Base-by-base conservation (phyloP, 2,329 filamentous ascomycete species). In the Talaromyces sp. region DNA sequence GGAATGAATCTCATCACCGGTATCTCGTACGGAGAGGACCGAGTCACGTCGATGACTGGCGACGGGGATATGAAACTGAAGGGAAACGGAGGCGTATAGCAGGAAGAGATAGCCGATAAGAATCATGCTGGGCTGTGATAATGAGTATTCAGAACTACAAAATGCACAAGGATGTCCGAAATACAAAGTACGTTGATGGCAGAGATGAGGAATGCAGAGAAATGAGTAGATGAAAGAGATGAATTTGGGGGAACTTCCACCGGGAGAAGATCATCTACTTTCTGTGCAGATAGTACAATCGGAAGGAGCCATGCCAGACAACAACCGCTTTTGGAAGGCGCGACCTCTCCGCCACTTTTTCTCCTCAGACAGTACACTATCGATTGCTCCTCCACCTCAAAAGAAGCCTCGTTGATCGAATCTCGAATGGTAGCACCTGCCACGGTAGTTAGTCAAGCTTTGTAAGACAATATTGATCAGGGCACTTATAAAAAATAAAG, bases 401-500 rank as follows among this genome's bases (percentile, higher is more conserved):
- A 22, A 3, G 4, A 13, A 14, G n/a, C 27, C 33, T 56, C 52
- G 31, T 11, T 56, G 33, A 22, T 37, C 19, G 6, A 11, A 24
- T 3, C 33, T 22, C 19, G 33, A 13, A 22, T 13, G 33, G 14
- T 8, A 39, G 33, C 16, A 35, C 33, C 65, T 67, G 33, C n/a
- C 24, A 39, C 27, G 41, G 72, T 72, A 77, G 76, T 78, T 76
- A 77, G 72, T 67, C 48, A 65, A 67, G 67, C 45, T 63, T 66
- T 57, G 45, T 10, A 16, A 52, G 5, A 33, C 9, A 41, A 27
- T 3, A 24, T 7, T 33, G 62, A 62, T 19, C 11, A 54, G 71
- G 71, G 64, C 45, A 31, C 77, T 76, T 79, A 79, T 79, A 73
- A 73, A 77, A 76, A 77, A 78, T 67, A 69, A 77, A 69, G 70